Evolutionary conservation across 2,329 filamentous ascomycete species (phyloP), one percentile per base, ranked within the genome.

Genomic region (Amesomyces nigricolor): DNA sequence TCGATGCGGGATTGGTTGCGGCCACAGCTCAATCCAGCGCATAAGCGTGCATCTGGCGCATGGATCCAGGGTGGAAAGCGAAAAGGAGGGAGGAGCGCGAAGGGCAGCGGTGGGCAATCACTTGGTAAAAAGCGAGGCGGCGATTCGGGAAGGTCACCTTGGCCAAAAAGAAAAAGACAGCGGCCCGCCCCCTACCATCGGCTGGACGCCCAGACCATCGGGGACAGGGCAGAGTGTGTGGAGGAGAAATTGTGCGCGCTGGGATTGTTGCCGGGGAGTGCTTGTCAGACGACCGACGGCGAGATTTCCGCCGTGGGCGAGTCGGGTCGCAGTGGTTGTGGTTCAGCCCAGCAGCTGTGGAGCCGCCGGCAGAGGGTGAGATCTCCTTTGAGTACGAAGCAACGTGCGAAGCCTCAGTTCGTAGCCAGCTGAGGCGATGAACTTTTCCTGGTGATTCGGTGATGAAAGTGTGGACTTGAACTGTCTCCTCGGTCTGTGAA

Each of bases 321-420:
- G 53, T 58, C 49, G 57, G 32, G 32, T 35, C 32, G 32, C 22
- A 35, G 43, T 32, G 50, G 26, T 32, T 48, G 30, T 38, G 56
- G 40, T 52, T 56, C 57, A 59, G 53, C 57, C 53, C 50, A 56
- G 57, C 22, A 47, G 35, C n/a, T 39, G 53, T 59, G 57, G 57
- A 47, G 42, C 48, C 40, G 38, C 32, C 48, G 52, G 46, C 47
- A 54, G 32, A 38, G 30, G 32, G 32, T 11, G 29, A 30, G 19
- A 13, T 22, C 35, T 17, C 19, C 22, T 30, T 8, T 26, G 14
- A 13, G 37, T 26, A 14, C 16, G 13, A 7, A 45, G 22, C 32
- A 30, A 22, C 22, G 9, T 26, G 37, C 35, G 11, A 35, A 13
- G 11, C 9, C 32, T 35, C 32, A 35, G 17, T 35, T 35, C 32